phyloP scores from a whole-genome alignment of 768 basidiomycete genomes.

The Sarcomyxa edulis region DNA sequence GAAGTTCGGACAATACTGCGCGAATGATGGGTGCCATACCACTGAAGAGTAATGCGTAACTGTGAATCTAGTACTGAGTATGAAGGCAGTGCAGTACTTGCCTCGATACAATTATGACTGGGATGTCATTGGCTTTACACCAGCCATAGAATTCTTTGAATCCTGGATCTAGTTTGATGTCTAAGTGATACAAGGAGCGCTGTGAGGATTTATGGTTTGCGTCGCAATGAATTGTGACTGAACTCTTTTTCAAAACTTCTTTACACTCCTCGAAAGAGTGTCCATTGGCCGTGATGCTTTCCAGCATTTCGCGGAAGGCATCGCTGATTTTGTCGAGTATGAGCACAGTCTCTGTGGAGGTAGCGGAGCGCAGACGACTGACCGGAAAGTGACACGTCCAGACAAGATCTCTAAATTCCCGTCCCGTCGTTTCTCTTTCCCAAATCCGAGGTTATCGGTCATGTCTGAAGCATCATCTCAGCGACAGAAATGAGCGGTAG shows the following conservation, averaged over 20 bases:
- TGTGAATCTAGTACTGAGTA: neutral
- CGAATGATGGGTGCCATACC: constrained; percentile 95
- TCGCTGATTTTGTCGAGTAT: constrained; percentile 47
- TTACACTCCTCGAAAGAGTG: constrained; percentile 86
- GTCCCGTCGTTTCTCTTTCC: constrained; percentile 63
- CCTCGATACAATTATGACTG: constrained; percentile 93
- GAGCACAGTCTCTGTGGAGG: neutral
- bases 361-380: constrained; percentile 5
- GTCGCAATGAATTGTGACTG: constrained; percentile 3
- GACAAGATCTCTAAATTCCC: constrained; percentile 71
- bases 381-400: constrained; percentile 70
- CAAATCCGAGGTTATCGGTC: constrained; percentile 89
- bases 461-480: constrained; percentile 43
- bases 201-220: no score
- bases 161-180: constrained; percentile 81
- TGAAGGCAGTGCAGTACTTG: constrained; percentile 18
- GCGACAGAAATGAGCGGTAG: neutral
- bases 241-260: constrained; percentile 66
- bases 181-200: constrained; percentile 30
- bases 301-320: constrained; percentile 81
- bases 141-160: constrained; percentile 86
- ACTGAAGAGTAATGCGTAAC: constrained; percentile 30
- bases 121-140: constrained; percentile 77
- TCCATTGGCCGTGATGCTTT: constrained; percentile 68
- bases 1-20: constrained; percentile 78